Base-by-base conservation (phyloP, 2,329 filamentous ascomycete species). In the Ophioceras dolichostomum region DNA sequence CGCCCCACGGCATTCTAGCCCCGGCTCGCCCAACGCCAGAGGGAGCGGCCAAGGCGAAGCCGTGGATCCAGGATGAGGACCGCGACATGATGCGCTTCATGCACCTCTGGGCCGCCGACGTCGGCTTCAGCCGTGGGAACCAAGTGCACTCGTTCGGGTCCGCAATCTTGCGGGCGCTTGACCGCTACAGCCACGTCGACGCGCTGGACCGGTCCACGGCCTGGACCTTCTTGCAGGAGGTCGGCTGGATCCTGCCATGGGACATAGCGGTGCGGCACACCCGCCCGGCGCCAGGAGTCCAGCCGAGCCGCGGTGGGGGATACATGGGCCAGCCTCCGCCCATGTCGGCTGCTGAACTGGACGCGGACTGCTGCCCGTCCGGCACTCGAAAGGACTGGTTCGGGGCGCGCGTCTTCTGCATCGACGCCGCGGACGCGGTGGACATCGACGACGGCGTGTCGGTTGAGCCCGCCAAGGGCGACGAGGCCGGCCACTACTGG, bases 381-480 rank as follows among this genome's bases (percentile, higher is more conserved):
- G 58, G 60, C 10, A 50, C 71, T 19, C 73, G 83, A 33, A 68
- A 65, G 41, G 68, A 76, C 37, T 82, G 76, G 70, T 60, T 60
- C 1, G 49, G 65, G n/a, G 50, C 73, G 17, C 70, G 67, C 0
- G 70, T 83, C 2, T 88, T 78, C 51, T 86, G 81, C 45, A 83
- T 93, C 41, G 84, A 93, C 49, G 67, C 71, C 20, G 64, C 67
- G 16, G 59, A 58, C 26, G 81, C 85, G 0, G 62, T 69, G 20
- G 76, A 89, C 47, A 81, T 91, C 40, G 84, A 93, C 46, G 84
- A 93, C 51, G 84, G 79, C 2, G 59, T 93, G 8, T 89, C 83
- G 1, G 50, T 91, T 7, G 78, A 86, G 50, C 54, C 57, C 32
- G 70, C 78, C 1, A n/a, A n/a, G n/a, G n/a, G n/a, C n/a, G 57